Percentiles rank a stretch among this genome's conserved stretches.
Conservation (phyloP, 1,139 yeast genomes). For the Yamadazyma siamensis region DNA sequence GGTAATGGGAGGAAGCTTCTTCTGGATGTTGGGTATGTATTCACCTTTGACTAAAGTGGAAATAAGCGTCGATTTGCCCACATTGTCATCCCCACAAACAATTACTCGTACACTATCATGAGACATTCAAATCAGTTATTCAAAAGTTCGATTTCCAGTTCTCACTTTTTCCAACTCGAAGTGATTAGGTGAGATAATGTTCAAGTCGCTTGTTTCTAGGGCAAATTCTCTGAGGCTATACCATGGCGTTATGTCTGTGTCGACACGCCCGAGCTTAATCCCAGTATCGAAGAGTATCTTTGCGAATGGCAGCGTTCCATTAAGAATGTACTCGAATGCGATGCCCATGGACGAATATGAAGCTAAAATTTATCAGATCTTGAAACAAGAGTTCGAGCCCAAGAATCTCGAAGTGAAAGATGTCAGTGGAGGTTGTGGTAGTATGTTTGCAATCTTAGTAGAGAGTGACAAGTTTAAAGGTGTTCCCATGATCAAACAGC, state of each 20-base stretch:
- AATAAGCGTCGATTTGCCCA: constrained; percentile 76
- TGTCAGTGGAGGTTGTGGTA: constrained; percentile 94
- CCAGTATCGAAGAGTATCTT: too few species aligned
- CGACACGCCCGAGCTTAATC: too few species aligned
- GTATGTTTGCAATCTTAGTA: constrained; percentile 89
- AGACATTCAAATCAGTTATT: constrained; percentile 4
- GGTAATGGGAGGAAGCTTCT: constrained; percentile 77
- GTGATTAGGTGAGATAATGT: too few species aligned
- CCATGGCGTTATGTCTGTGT: too few species aligned
- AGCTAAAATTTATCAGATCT: constrained; percentile 53
- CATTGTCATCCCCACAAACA: constrained; percentile 95
- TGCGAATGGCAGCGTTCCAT: too few species aligned
- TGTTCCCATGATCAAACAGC: constrained; percentile 83
- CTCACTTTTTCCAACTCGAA: too few species aligned
- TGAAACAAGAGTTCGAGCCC: constrained; percentile 58
- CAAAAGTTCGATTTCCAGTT: constrained; percentile 1
- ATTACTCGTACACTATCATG: constrained; percentile 60
- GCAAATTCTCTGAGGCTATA: too few species aligned
- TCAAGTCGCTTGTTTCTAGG: too few species aligned
- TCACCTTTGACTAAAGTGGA: constrained; percentile 78
- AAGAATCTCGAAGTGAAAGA: constrained; percentile 64
- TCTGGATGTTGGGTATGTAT: constrained; percentile 70
- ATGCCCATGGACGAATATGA: constrained; percentile 62
- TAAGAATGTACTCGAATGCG: too few species aligned
- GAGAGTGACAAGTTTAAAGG: constrained; percentile 77